Percentiles rank a stretch among this genome's conserved stretches.
These are phyloP conservation scores for Magnolia officinalis DNA, from an alignment of 164 flowering plant species.

Conservation along the genomic window DNA sequence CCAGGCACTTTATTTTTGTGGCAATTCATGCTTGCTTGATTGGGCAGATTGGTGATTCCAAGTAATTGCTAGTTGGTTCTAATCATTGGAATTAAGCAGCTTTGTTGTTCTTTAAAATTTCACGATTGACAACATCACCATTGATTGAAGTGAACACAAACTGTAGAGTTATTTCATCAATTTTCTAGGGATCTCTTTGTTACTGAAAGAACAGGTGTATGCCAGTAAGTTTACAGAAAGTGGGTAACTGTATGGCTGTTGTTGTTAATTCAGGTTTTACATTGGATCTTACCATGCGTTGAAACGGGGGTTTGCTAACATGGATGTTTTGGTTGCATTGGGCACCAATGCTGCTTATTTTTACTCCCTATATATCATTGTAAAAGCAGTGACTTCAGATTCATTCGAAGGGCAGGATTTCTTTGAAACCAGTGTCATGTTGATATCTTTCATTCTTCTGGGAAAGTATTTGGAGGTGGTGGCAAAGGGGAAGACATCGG, in stretches of 20 bases:
- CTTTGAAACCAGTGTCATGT: constrained; percentile 95
- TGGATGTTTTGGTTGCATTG: constrained; percentile 96
- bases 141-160: neutral
- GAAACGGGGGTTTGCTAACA: constrained; percentile 72
- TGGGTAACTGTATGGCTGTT: neutral
- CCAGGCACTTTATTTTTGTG: neutral
- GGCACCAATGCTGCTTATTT: constrained; percentile 98
- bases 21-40: neutral
- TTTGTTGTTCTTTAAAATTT: neutral
- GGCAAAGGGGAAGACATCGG: constrained; percentile 93
- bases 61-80: neutral
- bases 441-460: constrained; percentile 85
- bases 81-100: neutral
- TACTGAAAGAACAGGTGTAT: neutral
- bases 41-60: neutral
- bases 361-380: constrained; percentile 62
- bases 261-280: constrained; percentile 61
- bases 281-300: constrained; percentile 81
- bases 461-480: constrained; percentile 88
- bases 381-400: constrained; percentile 58
- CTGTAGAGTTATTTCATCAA: neutral
- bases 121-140: neutral
- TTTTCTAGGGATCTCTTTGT: neutral
- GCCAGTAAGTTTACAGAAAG: neutral
- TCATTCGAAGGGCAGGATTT: constrained; percentile 82